phyloP scores from a whole-genome alignment of 2,329 filamentous ascomycete species.

The Tolypocladium cylindrosporum region DNA sequence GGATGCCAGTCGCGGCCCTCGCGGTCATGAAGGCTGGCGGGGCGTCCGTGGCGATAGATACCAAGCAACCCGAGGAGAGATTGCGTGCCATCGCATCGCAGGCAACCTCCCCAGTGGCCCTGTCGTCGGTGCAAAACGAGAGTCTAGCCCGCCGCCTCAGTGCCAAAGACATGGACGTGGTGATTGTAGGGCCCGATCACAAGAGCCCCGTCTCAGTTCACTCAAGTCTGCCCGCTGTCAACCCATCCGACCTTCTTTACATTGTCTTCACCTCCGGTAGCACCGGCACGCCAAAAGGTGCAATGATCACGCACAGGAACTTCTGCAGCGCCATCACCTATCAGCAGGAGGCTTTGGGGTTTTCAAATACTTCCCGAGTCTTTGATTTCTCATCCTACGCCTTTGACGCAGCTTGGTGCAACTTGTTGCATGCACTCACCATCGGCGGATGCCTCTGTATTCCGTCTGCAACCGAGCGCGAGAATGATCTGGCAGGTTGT shows the following conservation, averaged over 20 bases:
- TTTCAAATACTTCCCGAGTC: constrained; percentile 7
- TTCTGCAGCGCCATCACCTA: constrained; percentile 7
- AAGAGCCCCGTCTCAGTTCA: too few relatives aligned
- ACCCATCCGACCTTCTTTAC: constrained; percentile 6
- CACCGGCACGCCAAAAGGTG: constrained; percentile 14
- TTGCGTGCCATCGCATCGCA: constrained; percentile 3
- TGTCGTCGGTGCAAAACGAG: background rate
- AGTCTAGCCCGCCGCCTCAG: background rate
- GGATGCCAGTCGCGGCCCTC: constrained; percentile 12
- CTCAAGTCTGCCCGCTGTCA: background rate
- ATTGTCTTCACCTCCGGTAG: constrained; percentile 11
- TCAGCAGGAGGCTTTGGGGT: constrained; percentile 8
- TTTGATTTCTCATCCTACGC: constrained; percentile 13
- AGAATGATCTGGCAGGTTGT: constrained; percentile 4
- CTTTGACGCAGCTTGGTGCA: constrained; percentile 10
- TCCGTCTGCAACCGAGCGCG: constrained; percentile 5
- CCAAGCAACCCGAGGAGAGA: constrained; percentile 2
- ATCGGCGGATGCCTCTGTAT: constrained; percentile 11
- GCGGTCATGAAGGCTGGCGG: constrained; percentile 13
- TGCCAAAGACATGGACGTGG: background rate
- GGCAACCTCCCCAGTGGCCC: background rate
- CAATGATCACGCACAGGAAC: constrained; percentile 8
- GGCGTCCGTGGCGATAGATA: constrained; percentile 16
- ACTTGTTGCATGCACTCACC: constrained; percentile 9
- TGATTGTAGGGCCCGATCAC: background rate